Evolutionary conservation across 108 stramenopile species (phyloP).

Genomic region (Skeletonema marinoi): DNA sequence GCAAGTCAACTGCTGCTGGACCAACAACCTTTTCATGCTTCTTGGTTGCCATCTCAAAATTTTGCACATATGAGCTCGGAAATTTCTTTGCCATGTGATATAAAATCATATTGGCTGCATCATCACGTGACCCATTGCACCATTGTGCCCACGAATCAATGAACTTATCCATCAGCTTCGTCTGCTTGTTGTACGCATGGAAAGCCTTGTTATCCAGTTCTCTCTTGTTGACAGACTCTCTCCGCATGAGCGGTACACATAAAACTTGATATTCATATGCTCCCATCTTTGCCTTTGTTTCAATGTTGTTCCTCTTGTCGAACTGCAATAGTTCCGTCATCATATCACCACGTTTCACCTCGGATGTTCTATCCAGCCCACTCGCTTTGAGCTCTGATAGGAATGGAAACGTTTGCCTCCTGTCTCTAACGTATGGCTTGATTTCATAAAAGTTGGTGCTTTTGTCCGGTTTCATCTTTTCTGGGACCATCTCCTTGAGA

Average conservation of each 20-base stretch:
- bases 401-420: slow-evolving; percentile 10
- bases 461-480: not conserved
- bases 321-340: slow-evolving; percentile 9
- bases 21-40: slow-evolving; percentile 2
- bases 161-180: slow-evolving; percentile 7
- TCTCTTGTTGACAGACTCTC: slow-evolving; percentile 9
- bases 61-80: not conserved
- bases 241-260: not conserved
- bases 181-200: slow-evolving; percentile 9
- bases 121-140: not conserved
- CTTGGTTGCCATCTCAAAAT: slow-evolving; percentile 13
- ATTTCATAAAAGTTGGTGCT: slow-evolving; percentile 1
- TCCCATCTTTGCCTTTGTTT: not conserved
- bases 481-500: slow-evolving; percentile 1
- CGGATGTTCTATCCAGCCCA: not conserved
- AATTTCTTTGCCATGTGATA: slow-evolving; percentile 5
- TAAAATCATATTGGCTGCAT: slow-evolving; percentile 10
- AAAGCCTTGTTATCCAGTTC: slow-evolving; percentile 2
- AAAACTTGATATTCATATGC: not conserved
- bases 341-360: not conserved
- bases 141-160: not conserved
- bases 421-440: not conserved
- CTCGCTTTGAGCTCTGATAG: not conserved
- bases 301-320: slow-evolving; percentile 15
- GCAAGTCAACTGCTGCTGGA: not conserved